Evolutionary conservation across 78 protist species (phyloP).

Genomic region (Salpingoeca rosetta): DNA sequence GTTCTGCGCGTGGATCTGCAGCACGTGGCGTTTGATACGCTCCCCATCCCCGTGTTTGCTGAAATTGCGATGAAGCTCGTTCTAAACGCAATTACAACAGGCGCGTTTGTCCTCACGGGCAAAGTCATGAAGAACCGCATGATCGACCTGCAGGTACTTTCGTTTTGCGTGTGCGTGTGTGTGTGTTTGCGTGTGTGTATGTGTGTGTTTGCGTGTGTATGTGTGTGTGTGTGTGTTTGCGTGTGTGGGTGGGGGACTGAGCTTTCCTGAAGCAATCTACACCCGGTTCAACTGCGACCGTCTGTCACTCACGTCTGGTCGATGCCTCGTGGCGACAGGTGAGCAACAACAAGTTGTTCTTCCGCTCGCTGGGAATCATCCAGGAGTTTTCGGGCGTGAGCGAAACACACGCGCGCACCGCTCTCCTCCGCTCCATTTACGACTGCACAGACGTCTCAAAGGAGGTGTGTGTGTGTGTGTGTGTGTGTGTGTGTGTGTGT

Average conservation of each 20-base stretch:
- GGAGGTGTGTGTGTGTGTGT: not conserved
- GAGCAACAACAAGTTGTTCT: conserved; percentile 60
- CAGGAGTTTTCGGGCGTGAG: conserved; percentile 9
- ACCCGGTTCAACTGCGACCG: too few species aligned
- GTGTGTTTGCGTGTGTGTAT: too few species aligned
- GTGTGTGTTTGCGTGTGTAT: too few species aligned
- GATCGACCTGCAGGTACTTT: conserved; percentile 68
- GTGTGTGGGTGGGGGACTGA: too few species aligned
- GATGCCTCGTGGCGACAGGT: too few species aligned
- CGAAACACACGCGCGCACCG: not conserved
- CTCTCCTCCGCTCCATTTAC: not conserved
- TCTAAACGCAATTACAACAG: conserved; percentile 66
- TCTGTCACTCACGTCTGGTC: too few species aligned
- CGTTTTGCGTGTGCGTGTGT: too few species aligned
- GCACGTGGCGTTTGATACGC: too few species aligned
- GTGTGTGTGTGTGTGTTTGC: too few species aligned
- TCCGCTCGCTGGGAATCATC: conserved; percentile 51
- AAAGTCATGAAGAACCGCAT: conserved; percentile 61
- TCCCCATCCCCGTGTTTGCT: not conserved
- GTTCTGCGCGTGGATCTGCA: too few species aligned
- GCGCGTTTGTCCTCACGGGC: conserved; percentile 60
- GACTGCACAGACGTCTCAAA: not conserved
- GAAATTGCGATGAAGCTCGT: conserved; percentile 57
- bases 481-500: not conserved
- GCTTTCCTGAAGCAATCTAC: too few species aligned